Conservation (phyloP, 108 stramenopile species). For the Mayamaea pseudoterrestris region DNA sequence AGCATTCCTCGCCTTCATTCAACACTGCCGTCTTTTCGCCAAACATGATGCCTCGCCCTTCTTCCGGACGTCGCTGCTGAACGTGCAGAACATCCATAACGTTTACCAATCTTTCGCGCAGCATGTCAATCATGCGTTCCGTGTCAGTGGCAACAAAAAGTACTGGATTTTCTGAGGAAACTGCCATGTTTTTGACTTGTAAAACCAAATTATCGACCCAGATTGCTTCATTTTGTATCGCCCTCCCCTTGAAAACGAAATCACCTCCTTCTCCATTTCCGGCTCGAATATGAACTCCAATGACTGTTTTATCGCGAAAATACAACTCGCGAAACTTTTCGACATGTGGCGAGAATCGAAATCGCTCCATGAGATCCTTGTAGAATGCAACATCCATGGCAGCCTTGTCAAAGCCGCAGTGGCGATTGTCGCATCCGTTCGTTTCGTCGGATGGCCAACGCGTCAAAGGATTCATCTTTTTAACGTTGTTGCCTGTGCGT, state of each 20-base stretch:
- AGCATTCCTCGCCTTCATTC: constrained; percentile 10
- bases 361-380: constrained; percentile 8
- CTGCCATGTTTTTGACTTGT: constrained; percentile 8
- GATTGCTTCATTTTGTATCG: constrained; percentile 9
- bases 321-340: constrained; percentile 11
- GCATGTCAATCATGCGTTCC: constrained; percentile 14
- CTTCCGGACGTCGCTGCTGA: constrained; percentile 4
- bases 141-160: constrained; percentile 45
- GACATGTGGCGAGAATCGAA: constrained; percentile 10
- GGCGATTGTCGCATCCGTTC: too few species aligned
- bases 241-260: constrained; percentile 23
- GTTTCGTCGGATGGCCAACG: too few species aligned
- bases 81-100: constrained; percentile 12
- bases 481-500: too few species aligned
- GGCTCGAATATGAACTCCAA: constrained; percentile 43
- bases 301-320: constrained; percentile 12
- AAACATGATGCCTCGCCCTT: constrained; percentile 17
- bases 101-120: constrained; percentile 4
- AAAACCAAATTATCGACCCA: constrained; percentile 3
- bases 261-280: constrained; percentile 43
- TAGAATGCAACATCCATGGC: constrained; percentile 17
- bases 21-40: constrained; percentile 9
- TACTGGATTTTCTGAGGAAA: constrained; percentile 1
- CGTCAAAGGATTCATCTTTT: too few species aligned
- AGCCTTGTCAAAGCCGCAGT: constrained; percentile 12